Base-by-base conservation (phyloP, 2,329 filamentous ascomycete species). In the Fusarium dlaminii region DNA sequence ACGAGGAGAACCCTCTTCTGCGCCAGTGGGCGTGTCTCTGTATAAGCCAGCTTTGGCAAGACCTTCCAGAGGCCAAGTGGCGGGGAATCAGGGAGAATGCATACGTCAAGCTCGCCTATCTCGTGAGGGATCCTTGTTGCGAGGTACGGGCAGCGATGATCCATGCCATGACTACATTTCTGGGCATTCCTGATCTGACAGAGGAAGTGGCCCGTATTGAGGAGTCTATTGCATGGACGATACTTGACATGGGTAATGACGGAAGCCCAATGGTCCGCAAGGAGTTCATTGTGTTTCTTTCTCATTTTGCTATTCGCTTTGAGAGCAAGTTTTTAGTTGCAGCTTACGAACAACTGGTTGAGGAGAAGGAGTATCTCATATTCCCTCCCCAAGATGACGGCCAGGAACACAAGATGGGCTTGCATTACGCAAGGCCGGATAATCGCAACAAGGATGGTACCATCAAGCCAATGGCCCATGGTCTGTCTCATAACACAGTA, bases 21-120 rank as follows among this genome's bases (percentile, higher is more conserved):
- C 90, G 96, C 43, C 96, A 99, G 81, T 99, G 96, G 95, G 95
- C 95, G 24, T 98, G 95, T 80, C 87, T 99, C 14, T 98, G 96
- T 83, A 90, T 99, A 70, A 98, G 96, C 81, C 96, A 98, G 85
- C 87, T 99, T 29, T 98, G 96, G 95, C 89, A 92, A 74, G 93
- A 97, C 77, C 93, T 95, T 59, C 91, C 95, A 3, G 95, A 98
- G 80, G 96, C 95, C 2, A 98, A 98, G 81, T 98, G 96, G 94
- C 90, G 93, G 75, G 96, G 94, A n/a, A 97, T 98, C 69, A 89
- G 94, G 52, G 94, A 95, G 79, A 92, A 93, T 75, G 96, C 95
- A 4, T 95, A 95, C 63, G 88, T 92, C 57, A 93, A 94, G 78
- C 87, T 99, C 6, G 93, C 94, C 55, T 91, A 91, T 68, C 87